Base-by-base conservation (phyloP, 1,284 basidiomycete species). In the Kalmanozyma brasiliensis region DNA sequence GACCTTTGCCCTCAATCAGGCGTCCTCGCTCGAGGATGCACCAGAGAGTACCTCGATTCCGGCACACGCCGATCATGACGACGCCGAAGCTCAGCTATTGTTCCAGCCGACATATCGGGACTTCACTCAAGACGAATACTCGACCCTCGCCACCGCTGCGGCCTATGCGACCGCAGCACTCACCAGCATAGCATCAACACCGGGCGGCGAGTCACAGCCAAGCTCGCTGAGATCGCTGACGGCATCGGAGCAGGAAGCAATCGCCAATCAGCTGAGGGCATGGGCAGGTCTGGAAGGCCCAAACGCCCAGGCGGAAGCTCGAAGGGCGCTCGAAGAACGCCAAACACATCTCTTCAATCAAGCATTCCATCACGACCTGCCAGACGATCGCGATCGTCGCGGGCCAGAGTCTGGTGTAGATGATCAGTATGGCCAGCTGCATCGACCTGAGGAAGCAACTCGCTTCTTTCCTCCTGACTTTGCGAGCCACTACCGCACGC, bases 231-330 rank as follows among this genome's bases (percentile, higher is more conserved):
- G 60, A 32, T 62, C 70, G 8, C 68, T 78, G 23, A 43, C 55
- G 4, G 65, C 55, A 2, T 63, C 57, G 1, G 69, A 74, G 33
- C 74, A 76, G 42, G 70, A 63, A 23, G 56, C 52, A 5, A 68
- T 78, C 13, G 74, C 74, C 4, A 49, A 40, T n/a, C 72, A 71
- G 52, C 64, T 78, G 3, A 43, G 64, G 4, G 76, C 75, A 8
- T 77, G 73, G 77, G 78, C 77, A 11, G 78, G 78, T 9, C 68
- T 80, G n/a, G 71, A 80, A 33, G 78, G 78, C 7, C 73, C 67
- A 14, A 60, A 80, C 26, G 49, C 56, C 5, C 78, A 79, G 41
- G 67, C 58, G 9, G 36, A 75, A 52, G 78, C 78, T 23, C 55
- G 73, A 2, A 45, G 64, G 17, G 51, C 61, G 13, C 65, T 79